These are phyloP conservation scores for Protostelium mycophagum DNA, from an alignment of 78 protist species.

Conservation along the genomic window DNA sequence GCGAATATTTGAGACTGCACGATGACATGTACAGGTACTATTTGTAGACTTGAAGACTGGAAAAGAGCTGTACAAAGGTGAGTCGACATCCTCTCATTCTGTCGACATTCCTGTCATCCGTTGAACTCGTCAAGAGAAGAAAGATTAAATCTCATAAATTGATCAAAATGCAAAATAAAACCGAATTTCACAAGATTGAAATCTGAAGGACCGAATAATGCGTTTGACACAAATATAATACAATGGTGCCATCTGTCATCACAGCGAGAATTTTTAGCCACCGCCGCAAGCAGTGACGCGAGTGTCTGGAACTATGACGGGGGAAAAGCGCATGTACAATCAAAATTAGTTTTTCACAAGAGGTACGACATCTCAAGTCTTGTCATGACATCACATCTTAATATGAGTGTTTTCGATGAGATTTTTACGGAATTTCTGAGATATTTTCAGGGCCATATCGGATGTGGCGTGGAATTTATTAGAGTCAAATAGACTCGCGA, in stretches of 20 bases:
- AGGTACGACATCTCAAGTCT: too few relatives aligned
- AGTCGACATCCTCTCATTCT: not conserved
- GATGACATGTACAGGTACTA: not conserved
- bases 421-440: not conserved
- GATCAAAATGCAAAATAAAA: not conserved
- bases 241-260: not conserved
- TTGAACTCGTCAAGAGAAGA: not conserved
- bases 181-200: too few relatives aligned
- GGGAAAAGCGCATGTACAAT: not conserved
- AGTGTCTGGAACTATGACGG: not conserved
- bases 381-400: too few relatives aligned
- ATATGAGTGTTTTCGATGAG: not conserved
- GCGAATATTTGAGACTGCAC: not conserved
- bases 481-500: not conserved
- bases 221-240: not conserved
- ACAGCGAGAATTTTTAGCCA: not conserved
- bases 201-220: not conserved
- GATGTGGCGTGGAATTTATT: not conserved
- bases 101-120: too few relatives aligned
- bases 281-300: not conserved
- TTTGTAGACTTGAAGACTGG: not conserved
- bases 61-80: not conserved
- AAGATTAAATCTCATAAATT: too few relatives aligned
- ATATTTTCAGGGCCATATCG: not conserved
- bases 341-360: not conserved